Base-by-base conservation (phyloP, 352 stramenopile species). In the Phytophthora melonis region DNA sequence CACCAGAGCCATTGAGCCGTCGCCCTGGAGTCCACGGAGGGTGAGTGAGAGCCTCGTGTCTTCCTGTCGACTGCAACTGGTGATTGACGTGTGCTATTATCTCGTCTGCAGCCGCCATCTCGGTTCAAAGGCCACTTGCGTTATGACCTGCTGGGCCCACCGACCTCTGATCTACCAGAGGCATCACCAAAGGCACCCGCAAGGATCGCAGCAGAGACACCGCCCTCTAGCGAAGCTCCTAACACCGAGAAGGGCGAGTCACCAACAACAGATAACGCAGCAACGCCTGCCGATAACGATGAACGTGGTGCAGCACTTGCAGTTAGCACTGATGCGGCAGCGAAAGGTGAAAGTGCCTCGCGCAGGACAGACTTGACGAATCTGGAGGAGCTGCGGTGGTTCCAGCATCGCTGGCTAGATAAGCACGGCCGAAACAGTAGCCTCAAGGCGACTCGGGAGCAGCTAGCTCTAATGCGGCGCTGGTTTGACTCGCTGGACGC, bases 401-500 rank as follows among this genome's bases (percentile, higher is more conserved):
- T 90, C 34, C 78, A 93, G 60, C 88, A 95, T 47, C 84, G 83
- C 0, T 95, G 88, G 88, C 78, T 95, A 13, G 80, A 84, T 63
- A 92, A 88, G 49, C 88, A 93, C 62, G 88, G 88, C 63, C 91
- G 90, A 36, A 79, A 79, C 60, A 94, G 82, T 59, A 79, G 86
- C 9, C 61, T 95, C n/a, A 93, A 94, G 58, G 76, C 87, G 16
- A 78, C 73, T 7, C 87, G 88, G 2, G 81, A 90, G 54, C 90
- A 94, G 54, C 79, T 93, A 63, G 77, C 78, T 32, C 75, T 95
- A 14, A 82, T 96, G 72, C 70, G 86, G 3, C 86, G 81, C 32
- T 97, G 91, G 91, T 97, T 97, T 56, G 86, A 93, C 55, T 95
- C 84, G n/a, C 79, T 97, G n/a, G 91, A 97, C 63, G 65, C 83